Evolutionary conservation across 1,284 basidiomycete genomes (phyloP), one percentile per base, ranked within the genome.

Genomic region (Gymnopus androsaceus): DNA sequence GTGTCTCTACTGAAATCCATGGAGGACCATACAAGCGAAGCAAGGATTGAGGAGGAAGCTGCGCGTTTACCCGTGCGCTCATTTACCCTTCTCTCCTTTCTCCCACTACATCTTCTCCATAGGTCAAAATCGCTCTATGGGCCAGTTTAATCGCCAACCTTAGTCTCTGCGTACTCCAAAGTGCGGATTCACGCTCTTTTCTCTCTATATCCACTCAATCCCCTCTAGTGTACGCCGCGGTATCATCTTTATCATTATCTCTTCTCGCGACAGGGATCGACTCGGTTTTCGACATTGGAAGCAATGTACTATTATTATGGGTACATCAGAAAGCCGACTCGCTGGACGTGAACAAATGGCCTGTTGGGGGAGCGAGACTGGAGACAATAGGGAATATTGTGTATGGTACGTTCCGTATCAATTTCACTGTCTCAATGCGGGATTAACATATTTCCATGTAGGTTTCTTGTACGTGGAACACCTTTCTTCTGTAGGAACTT

Each of bases 371-470:
- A 25, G 82, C 88, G n/a, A 82, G 94, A 47, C 81, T 96, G 44
- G 92, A 95, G 70, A 95, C 91, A 0, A 94, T 95, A 59, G 94
- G 94, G 36, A 95, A 96, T 66, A 88, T 95, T 59, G 77, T 92
- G 53, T 97, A 94, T 63, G 91, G 91, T 87, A 48, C 63, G 84
- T 74, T 34, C 14, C 30, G 51, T 27, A 36, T 50, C 9, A 25
- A 17, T 23, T 30, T 30, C 28, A 30, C 60, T 53, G 15, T 42
- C 36, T 36, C 36, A 54, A 3, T 15, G 46, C 30, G 14, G 9
- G 7, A 17, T 41, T 50, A 28, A 57, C 56, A 37, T 49, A 70
- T 58, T 65, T 34, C 40, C 44, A 47, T 30, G 60, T 69, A 89
- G 88, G 89, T 57, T 85, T 82, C 60, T 66, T 90, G 88, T 91